Conservation (phyloP, 192 early-diverging fungal genomes). For the Funneliformis mosseae region DNA sequence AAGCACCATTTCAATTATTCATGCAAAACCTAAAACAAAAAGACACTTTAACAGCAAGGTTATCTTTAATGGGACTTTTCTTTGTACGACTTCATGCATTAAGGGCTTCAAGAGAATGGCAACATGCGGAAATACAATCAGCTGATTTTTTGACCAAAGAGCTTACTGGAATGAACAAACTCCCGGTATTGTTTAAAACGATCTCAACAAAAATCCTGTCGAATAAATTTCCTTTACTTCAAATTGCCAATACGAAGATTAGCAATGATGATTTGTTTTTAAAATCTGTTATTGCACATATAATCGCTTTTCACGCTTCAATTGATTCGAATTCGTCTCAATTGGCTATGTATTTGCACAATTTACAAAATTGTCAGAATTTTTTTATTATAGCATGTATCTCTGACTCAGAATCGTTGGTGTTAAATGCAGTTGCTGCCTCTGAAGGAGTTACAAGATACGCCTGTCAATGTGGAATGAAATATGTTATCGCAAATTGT, state of each 20-base stretch:
- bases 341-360: conserved; percentile 21
- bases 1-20: conserved; percentile 1
- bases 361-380: neutral
- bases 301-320: conserved; percentile 27
- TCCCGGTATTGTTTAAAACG: conserved; percentile 3
- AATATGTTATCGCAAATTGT: conserved; percentile 20
- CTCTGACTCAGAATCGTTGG: conserved; percentile 9
- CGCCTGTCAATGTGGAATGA: conserved; percentile 24
- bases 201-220: neutral
- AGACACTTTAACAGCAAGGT: neutral
- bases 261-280: conserved; percentile 14
- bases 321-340: conserved; percentile 13
- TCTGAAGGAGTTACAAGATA: neutral
- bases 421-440: conserved; percentile 8
- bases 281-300: conserved; percentile 28
- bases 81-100: conserved; percentile 4
- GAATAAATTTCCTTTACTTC: conserved; percentile 17
- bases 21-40: neutral
- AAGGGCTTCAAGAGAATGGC: conserved; percentile 1
- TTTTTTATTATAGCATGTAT: conserved; percentile 12
- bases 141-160: neutral
- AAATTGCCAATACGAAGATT: neutral
- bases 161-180: neutral
- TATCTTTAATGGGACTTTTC: conserved; percentile 26
- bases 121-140: neutral